Percentiles rank a stretch among this genome's conserved stretches.
Conservation (phyloP, 1,284 basidiomycete species). For the Ceratobasidium sp. region DNA sequence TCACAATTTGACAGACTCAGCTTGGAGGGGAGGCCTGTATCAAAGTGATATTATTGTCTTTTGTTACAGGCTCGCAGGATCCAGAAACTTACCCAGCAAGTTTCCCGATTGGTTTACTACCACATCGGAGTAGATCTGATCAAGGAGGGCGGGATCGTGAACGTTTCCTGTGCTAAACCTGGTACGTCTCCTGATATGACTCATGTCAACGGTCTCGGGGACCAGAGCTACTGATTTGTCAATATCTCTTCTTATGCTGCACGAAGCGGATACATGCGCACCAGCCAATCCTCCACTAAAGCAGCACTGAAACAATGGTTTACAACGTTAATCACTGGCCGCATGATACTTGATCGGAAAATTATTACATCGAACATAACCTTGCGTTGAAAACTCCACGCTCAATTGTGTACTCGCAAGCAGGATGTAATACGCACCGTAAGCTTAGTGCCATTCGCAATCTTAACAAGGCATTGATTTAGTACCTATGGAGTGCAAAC, state of each 20-base stretch:
- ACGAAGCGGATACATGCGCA: not conserved
- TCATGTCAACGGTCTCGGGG: slow-evolving; percentile 5
- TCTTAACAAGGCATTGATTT: not conserved
- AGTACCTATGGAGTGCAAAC: not conserved
- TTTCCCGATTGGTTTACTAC: too few species aligned
- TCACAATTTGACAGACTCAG: not conserved
- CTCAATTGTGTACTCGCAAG: not conserved
- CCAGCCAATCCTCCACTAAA: slow-evolving; percentile 20
- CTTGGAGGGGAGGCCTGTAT: not conserved
- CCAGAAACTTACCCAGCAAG: too few species aligned
- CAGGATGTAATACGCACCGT: slow-evolving; percentile 4
- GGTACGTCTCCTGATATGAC: not conserved
- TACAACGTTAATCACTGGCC: not conserved
- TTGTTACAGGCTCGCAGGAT: too few species aligned
- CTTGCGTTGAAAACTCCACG: not conserved
- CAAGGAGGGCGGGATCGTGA: not conserved
- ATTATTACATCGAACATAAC: slow-evolving; percentile 24
- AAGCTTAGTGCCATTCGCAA: slow-evolving; percentile 11
- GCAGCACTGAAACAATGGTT: slow-evolving; percentile 15
- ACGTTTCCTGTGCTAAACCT: not conserved
- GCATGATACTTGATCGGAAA: not conserved
- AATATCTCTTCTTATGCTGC: not conserved
- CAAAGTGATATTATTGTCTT: too few species aligned
- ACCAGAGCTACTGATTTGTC: not conserved
- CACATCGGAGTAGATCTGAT: not conserved